Evolutionary conservation across 352 stramenopile genomes (phyloP).

Genomic region (Stephanocyclus meneghinianus): DNA sequence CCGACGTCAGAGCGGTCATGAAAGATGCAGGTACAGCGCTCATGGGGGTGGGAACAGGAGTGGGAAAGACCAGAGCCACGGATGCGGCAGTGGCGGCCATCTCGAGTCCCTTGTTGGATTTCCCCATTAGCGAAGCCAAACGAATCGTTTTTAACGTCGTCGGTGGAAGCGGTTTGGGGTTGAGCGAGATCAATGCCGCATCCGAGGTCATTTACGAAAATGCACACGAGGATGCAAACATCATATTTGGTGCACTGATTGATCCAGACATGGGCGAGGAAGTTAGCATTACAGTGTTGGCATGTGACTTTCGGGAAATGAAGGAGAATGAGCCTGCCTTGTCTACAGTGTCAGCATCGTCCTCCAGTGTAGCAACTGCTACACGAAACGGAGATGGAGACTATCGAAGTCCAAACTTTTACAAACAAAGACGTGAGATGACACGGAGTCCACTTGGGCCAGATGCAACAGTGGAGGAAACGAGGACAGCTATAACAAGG

Average conservation of each 20-base stretch:
- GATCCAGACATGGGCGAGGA: constrained; percentile 81
- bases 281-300: constrained; percentile 83
- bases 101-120: constrained; percentile 77
- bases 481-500: constrained; percentile 58
- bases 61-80: constrained; percentile 86
- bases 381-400: constrained; percentile 43
- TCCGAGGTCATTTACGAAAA: constrained; percentile 84
- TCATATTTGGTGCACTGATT: constrained; percentile 86
- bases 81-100: constrained; percentile 78
- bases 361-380: constrained; percentile 1
- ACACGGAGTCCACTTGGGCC: constrained; percentile 64
- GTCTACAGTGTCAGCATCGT: constrained; percentile 8
- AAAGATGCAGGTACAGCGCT: constrained; percentile 90
- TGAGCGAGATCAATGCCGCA: constrained; percentile 87
- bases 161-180: constrained; percentile 74
- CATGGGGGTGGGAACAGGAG: constrained; percentile 91
- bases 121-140: constrained; percentile 67
- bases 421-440: constrained; percentile 62
- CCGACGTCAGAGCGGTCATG: constrained; percentile 93
- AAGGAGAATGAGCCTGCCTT: constrained; percentile 31
- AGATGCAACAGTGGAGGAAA: constrained; percentile 62
- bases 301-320: constrained; percentile 75
- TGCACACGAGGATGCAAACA: constrained; percentile 85
- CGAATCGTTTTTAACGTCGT: constrained; percentile 82
- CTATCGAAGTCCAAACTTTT: constrained; percentile 59